A percentile compares a stretch with the other conserved stretches of the same genome.
phyloP scores from a whole-genome alignment of 257 asterid species.

The Solanum clarkiae region DNA sequence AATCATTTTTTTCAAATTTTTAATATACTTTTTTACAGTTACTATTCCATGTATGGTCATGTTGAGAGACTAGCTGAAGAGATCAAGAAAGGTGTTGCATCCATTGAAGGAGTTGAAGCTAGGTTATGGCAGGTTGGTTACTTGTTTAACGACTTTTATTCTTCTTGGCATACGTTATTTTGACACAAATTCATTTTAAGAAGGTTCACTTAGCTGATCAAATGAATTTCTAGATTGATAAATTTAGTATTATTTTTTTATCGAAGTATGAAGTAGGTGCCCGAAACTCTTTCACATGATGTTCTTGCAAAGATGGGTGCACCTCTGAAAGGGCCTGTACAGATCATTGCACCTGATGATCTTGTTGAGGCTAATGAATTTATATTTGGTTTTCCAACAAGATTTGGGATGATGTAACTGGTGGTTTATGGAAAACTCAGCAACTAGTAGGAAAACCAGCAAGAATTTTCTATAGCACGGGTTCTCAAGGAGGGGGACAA shows the following conservation, averaged over 20 bases:
- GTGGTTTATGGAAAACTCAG: too few species aligned
- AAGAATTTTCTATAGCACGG: too few species aligned
- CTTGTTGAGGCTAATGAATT: slow-evolving; percentile 43
- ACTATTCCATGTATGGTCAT: slow-evolving; percentile 63
- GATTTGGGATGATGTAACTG: slow-evolving; percentile 23
- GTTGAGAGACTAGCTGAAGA: slow-evolving; percentile 58
- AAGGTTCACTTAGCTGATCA: too few species aligned
- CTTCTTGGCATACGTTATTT: too few species aligned
- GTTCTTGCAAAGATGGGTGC: slow-evolving; percentile 34
- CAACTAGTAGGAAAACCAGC: too few species aligned
- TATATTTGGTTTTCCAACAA: slow-evolving; percentile 38
- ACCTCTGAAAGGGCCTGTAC: slow-evolving; percentile 28
- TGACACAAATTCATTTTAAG: too few species aligned
- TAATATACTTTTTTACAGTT: background rate
- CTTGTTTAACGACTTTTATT: too few species aligned
- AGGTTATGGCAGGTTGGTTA: slow-evolving; percentile 45
- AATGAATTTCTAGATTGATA: too few species aligned
- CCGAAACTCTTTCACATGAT: slow-evolving; percentile 32
- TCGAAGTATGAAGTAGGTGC: slow-evolving; percentile 4
- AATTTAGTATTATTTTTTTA: too few species aligned
- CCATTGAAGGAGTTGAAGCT: slow-evolving; percentile 64
- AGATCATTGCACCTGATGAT: slow-evolving; percentile 20
- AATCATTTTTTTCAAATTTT: too few species aligned
- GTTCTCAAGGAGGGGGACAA: slow-evolving; percentile 17
- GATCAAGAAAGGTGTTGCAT: slow-evolving; percentile 62